Conservation (phyloP, 2,329 filamentous ascomycete genomes). For the Dryadomyces quercus-mongolicae region DNA sequence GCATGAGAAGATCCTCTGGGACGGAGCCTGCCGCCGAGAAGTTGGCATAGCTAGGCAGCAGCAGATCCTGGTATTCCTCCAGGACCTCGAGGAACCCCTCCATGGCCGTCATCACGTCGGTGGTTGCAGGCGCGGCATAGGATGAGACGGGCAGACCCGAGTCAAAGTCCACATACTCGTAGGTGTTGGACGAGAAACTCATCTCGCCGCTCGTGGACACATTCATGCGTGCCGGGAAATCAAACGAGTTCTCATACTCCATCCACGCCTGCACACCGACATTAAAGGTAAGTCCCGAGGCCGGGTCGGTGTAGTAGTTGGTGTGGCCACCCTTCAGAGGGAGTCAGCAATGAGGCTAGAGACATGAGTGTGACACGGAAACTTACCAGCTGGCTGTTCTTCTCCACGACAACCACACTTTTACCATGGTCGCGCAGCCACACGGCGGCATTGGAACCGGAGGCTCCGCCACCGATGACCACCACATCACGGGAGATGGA, state of each 20-base stretch:
- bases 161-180: constrained; percentile 19
- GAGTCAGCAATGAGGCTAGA: neutral
- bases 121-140: constrained; percentile 4
- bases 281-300: constrained; percentile 12
- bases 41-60: constrained; percentile 8
- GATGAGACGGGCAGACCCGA: constrained; percentile 14
- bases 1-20: constrained; percentile 28
- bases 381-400: constrained; percentile 7
- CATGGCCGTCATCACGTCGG: constrained; percentile 5
- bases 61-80: constrained; percentile 12
- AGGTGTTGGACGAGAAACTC: constrained; percentile 10
- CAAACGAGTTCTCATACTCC: constrained; percentile 20
- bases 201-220: constrained; percentile 19
- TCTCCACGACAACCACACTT: constrained; percentile 8
- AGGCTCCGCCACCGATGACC: constrained; percentile 8
- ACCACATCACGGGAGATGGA: constrained; percentile 6
- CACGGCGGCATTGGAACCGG: constrained; percentile 9
- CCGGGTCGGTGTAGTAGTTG: constrained; percentile 18
- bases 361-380: too few relatives aligned
- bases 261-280: constrained; percentile 14
- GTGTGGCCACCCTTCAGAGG: constrained; percentile 20
- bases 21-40: constrained; percentile 16
- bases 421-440: constrained; percentile 6
- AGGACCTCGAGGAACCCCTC: constrained; percentile 10
- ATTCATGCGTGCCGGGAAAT: constrained; percentile 20